Evolutionary conservation across 2,329 filamentous ascomycete genomes (phyloP).

Genomic region (Aspergillus sp.): DNA sequence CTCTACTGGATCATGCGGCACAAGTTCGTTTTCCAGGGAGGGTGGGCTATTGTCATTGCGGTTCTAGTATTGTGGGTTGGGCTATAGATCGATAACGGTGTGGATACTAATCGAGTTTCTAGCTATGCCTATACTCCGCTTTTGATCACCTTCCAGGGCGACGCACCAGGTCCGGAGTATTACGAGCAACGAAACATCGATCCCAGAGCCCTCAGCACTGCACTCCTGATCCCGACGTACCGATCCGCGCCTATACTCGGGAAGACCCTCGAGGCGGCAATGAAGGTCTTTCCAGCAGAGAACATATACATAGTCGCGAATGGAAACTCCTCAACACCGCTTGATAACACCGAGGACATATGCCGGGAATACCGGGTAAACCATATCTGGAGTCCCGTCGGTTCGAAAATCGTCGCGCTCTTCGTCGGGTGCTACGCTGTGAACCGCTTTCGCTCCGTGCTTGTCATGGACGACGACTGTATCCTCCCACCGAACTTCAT

Average conservation of each 20-base stretch:
- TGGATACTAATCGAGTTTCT: too few relatives aligned
- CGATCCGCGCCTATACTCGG: neutral
- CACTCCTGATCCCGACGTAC: neutral
- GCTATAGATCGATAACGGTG: too few relatives aligned
- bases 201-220: conserved; percentile 35
- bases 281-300: conserved; percentile 52
- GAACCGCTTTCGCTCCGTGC: conserved; percentile 50
- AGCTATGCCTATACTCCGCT: conserved; percentile 35
- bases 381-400: conserved; percentile 55
- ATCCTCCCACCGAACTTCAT: conserved; percentile 54
- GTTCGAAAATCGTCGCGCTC: conserved; percentile 56
- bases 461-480: conserved; percentile 58
- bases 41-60: conserved; percentile 47
- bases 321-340: conserved; percentile 51
- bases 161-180: conserved; percentile 29
- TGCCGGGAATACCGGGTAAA: conserved; percentile 52
- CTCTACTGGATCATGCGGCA: conserved; percentile 47
- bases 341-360: conserved; percentile 55
- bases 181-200: conserved; percentile 22
- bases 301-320: conserved; percentile 56
- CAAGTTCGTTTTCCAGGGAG: conserved; percentile 48
- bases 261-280: conserved; percentile 43
- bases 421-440: conserved; percentile 55
- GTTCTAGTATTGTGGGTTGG: conserved; percentile 40
- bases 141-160: conserved; percentile 40